Base-by-base conservation (phyloP, 345 rosid genomes). In the Eucalyptus pumila region DNA sequence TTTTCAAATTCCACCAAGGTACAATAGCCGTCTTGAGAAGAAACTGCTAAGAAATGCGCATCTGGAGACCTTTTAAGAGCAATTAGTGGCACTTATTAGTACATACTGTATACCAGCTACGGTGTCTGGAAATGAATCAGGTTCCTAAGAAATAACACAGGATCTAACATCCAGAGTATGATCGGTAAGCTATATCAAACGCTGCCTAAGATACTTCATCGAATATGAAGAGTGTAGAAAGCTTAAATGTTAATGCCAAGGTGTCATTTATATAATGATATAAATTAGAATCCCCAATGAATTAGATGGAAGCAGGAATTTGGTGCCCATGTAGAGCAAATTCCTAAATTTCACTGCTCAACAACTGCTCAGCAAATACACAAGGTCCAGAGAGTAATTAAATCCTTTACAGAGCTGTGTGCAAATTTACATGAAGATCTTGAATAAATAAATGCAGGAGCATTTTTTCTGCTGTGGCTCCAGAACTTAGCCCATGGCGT, bases 1-100 rank as follows among this genome's bases (percentile, higher is more conserved):
- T 91, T 89, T 93, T 94, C 97, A 37, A 97, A 98, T 93, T 96
- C 99, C 89, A 97, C 91, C 65, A 97, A 89, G 72, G 99, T 97
- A 92, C 99, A 98, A 87, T 95, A 98, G 65, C 99, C 99, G 91
- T 98, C 99, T 94, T 95, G 99, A 80, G 98, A 98, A 50, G 99
- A 97, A 88, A 96, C 86, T 47, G 99, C 98, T 89, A 98, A 72
- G 91, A 93, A 93, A 76, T 88, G 89, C 23, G 95, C 98, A 88
- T 92, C 91, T 19, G 93, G 86, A 60, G 99, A 98, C 99, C 99
- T 97, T 85, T 26, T 40, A 50, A 56, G 67, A 86, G 87, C 21
- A 83, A 86, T 45, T 88, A 48, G 87, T 86, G 44, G 85, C 85
- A 76, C 47, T 40, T 76, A 11, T 76, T 6, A 76, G 85, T 40